A percentile compares a stretch with the other conserved stretches of the same genome.
Evolutionary conservation across 2,329 filamentous ascomycete species (phyloP).

Genomic region (Geoglossum cookeanum): DNA sequence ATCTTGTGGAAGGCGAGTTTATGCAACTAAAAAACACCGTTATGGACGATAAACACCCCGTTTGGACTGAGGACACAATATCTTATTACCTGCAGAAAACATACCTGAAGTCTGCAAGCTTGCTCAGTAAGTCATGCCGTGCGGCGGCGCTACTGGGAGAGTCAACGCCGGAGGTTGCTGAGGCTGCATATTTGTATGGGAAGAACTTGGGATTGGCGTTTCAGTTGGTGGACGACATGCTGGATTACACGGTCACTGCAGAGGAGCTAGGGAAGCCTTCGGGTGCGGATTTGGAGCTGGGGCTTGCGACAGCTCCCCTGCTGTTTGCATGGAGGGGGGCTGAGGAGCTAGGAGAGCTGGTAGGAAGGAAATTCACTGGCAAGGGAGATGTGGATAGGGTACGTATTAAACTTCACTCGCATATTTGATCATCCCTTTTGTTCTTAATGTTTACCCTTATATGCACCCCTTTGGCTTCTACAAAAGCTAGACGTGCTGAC

Average conservation of each 20-base stretch:
- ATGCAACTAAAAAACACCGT: conserved; percentile 98
- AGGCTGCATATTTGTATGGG: conserved; percentile 81
- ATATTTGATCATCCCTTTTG: background rate
- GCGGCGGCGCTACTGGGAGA: conserved; percentile 74
- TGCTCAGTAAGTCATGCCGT: conserved; percentile 92
- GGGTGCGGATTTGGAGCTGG: conserved; percentile 81
- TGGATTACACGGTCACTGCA: conserved; percentile 81
- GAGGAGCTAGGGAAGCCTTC: conserved; percentile 84
- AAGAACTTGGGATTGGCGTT: conserved; percentile 89
- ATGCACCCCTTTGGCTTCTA: background rate
- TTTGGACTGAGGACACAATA: conserved; percentile 75
- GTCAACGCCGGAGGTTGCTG: conserved; percentile 57
- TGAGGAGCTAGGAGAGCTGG: conserved; percentile 64
- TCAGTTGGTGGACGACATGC: conserved; percentile 92
- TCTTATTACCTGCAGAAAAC: conserved; percentile 96
- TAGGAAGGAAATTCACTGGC: conserved; percentile 73
- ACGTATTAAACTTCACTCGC: conserved; percentile 20
- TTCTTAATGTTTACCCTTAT: background rate
- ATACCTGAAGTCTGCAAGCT: conserved; percentile 85
- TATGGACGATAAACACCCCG: conserved; percentile 63
- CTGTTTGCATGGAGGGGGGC: conserved; percentile 91
- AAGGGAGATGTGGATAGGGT: conserved; percentile 76
- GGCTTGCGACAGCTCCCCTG: conserved; percentile 80
- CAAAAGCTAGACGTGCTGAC: conserved; percentile 5
- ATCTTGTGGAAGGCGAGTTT: conserved; percentile 95